Evolutionary conservation across 2,329 filamentous ascomycete genomes (phyloP), one percentile per base, ranked within the genome.

Genomic region (Tolypocladium ovalisporum): DNA sequence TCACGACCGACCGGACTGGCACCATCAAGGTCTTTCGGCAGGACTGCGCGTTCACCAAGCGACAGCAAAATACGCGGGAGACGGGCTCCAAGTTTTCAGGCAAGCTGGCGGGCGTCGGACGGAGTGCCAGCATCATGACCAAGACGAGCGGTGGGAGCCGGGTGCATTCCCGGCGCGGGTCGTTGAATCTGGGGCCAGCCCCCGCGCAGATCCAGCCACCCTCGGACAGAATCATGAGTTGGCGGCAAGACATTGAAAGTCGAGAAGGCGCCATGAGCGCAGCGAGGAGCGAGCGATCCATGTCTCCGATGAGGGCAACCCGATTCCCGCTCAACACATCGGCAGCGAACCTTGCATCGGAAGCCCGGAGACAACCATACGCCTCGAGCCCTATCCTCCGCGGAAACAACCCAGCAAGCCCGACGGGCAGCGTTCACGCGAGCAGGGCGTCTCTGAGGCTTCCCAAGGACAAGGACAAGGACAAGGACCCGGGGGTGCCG

Each of bases 1-100:
- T 97, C 54, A 96, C 93, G 0, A 89, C 92, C 1, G 93, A 97
- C 69, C 90, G 90, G 65, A 85, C 84, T 0, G 94, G 94, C 39
- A 83, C 85, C 32, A 94, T 99, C 73, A 97, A 97, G 69, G 88
- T 97, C 0, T 97, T 97, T 68, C 84, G 94, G 24, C 93, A 97
- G 71, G 94, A 99, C 68, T 97, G 93, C 68, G 94, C 93, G 0
- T 90, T 82, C 64, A 73, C 79, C 54, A 96, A 96, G 71, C 85
- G 93, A 6, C 81, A 83, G 57, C 81, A 85, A 58, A 89, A 91
- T 57, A 82, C 80, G 40, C 93, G 87, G 87, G 90, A 96, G 63
- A 84, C 86, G 0, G 81, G 82, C 1, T 93, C 88, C 19, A 84
- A 84, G 9, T 88, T 96, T 64, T 91, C 89, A 12, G 85, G 84